Conservation (phyloP, 23 red algal species). For the Gracilariopsis chorda region DNA sequence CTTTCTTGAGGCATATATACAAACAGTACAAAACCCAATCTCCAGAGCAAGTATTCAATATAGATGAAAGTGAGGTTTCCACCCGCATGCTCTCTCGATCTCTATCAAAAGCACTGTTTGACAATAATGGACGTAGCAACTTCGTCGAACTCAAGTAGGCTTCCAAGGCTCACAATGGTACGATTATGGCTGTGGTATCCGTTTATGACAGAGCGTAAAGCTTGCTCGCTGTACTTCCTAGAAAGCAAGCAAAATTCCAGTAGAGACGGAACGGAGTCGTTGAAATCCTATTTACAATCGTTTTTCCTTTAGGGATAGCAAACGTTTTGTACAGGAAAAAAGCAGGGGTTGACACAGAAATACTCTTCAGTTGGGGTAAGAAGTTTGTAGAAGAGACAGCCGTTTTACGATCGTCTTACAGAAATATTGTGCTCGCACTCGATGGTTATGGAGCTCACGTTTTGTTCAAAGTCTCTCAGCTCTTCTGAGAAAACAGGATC, state of each 20-base stretch:
- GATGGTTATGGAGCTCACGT: neutral
- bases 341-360: conserved; percentile 8
- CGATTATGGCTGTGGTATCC: neutral
- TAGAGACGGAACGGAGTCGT: neutral
- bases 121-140: neutral
- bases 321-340: neutral
- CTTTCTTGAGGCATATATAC: neutral
- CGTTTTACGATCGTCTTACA: neutral
- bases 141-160: neutral
- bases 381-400: neutral
- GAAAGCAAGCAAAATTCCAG: neutral
- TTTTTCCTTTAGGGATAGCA: neutral
- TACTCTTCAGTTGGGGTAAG: neutral
- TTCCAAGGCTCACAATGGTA: neutral
- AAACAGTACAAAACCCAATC: neutral
- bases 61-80: conserved; percentile 11
- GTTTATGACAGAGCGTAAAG: neutral
- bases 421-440: neutral
- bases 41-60: conserved; percentile 4
- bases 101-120: neutral
- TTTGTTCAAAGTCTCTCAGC: neutral
- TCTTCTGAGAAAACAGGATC: neutral
- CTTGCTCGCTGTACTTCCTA: too few relatives aligned
- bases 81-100: neutral
- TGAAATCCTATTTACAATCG: neutral